Conservation (phyloP, 2,329 filamentous ascomycete species). For the Phoma sp. region DNA sequence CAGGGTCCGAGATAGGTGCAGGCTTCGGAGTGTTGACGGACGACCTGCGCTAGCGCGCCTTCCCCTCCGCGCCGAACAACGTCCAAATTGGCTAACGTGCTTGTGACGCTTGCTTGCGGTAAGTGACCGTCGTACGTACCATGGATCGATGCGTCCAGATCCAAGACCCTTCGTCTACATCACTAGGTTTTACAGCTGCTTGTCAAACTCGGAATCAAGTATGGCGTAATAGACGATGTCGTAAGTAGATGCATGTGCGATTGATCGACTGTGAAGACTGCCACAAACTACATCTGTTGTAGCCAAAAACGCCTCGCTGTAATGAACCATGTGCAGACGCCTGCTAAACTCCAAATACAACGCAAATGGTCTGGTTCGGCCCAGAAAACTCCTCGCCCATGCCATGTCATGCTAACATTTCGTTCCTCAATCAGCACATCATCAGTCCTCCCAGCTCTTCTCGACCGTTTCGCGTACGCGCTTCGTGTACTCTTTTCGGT, state of each 20-base stretch:
- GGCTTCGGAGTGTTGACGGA: slow-evolving; percentile 25
- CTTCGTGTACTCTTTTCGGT: slow-evolving; percentile 95
- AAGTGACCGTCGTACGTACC: background rate
- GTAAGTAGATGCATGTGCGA: background rate
- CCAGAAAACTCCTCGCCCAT: slow-evolving; percentile 31
- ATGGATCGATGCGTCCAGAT: background rate
- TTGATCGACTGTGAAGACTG: slow-evolving; percentile 14
- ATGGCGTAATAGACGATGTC: background rate
- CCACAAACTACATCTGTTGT: slow-evolving; percentile 20
- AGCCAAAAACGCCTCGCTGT: slow-evolving; percentile 38
- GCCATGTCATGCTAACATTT: slow-evolving; percentile 21
- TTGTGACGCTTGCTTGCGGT: slow-evolving; percentile 3
- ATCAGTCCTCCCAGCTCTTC: slow-evolving; percentile 96
- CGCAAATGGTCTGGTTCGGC: slow-evolving; percentile 19
- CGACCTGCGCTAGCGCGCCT: slow-evolving; percentile 34
- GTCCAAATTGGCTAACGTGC: slow-evolving; percentile 1
- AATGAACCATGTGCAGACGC: slow-evolving; percentile 22
- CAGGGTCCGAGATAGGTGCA: slow-evolving; percentile 25
- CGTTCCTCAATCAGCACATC: background rate
- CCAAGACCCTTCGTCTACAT: background rate
- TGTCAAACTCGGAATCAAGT: no score
- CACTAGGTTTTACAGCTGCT: background rate
- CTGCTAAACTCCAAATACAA: slow-evolving; percentile 17
- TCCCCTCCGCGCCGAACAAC: slow-evolving; percentile 24
- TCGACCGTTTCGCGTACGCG: slow-evolving; percentile 95